A percentile compares a stretch with the other conserved stretches of the same genome.
Conservation (phyloP, 2,329 filamentous ascomycete species). For the Colletotrichum tanaceti region DNA sequence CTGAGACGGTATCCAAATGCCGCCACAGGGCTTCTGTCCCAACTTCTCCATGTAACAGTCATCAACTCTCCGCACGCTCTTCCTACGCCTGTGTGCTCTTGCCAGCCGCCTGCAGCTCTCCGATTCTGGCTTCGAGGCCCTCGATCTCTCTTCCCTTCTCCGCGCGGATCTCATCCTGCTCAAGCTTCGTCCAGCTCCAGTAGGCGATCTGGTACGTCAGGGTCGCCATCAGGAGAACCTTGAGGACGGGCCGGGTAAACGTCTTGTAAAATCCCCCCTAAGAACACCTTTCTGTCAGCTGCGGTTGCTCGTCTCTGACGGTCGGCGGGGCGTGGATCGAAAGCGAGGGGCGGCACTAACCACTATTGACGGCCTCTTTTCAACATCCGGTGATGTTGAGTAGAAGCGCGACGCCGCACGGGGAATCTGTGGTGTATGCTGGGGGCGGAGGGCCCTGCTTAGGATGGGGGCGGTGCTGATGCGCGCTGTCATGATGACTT, state of each 20-base stretch:
- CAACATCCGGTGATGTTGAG: constrained; percentile 24
- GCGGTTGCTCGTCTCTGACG: too few relatives aligned
- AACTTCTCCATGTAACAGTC: not conserved
- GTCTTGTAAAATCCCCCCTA: constrained; percentile 78
- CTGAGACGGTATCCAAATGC: not conserved
- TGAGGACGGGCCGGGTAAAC: constrained; percentile 78
- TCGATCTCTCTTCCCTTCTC: constrained; percentile 54
- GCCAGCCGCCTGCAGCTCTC: constrained; percentile 46
- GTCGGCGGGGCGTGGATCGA: not conserved
- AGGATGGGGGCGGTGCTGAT: constrained; percentile 21
- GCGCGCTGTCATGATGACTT: constrained; percentile 27
- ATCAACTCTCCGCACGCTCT: not conserved
- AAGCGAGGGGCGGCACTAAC: constrained; percentile 14
- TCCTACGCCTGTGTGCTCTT: constrained; percentile 3
- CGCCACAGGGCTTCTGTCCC: not conserved
- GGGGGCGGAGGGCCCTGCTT: constrained; percentile 25
- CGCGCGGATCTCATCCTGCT: constrained; percentile 74
- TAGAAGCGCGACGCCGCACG: constrained; percentile 20
- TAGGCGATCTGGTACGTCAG: constrained; percentile 84
- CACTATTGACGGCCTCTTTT: constrained; percentile 37
- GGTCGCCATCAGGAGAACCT: constrained; percentile 79
- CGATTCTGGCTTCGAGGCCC: constrained; percentile 53
- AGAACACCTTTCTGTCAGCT: not conserved
- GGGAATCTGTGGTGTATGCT: constrained; percentile 17
- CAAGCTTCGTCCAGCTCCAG: constrained; percentile 79